Percentiles rank a stretch among this genome's conserved stretches.
Conservation (phyloP, 1,284 basidiomycete genomes). For the Porogramme epimiltina region DNA sequence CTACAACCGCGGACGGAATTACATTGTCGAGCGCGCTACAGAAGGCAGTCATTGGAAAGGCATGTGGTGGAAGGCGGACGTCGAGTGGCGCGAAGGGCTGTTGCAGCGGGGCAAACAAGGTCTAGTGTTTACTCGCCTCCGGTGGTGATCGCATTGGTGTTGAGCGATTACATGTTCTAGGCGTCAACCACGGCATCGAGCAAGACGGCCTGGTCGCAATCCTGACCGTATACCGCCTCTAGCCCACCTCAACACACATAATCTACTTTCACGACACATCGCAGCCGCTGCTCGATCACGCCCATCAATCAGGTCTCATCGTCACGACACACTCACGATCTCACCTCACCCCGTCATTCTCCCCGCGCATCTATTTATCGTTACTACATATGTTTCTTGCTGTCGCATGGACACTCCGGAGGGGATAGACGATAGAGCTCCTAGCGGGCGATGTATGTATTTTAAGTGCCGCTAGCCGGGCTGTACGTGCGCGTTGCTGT, state of each 20-base stretch:
- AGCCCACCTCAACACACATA: constrained; percentile 5
- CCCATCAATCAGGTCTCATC: background rate
- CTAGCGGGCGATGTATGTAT: constrained; percentile 1
- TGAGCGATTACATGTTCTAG: constrained; percentile 36
- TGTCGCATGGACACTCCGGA: constrained; percentile 13
- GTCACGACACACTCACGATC: constrained; percentile 15
- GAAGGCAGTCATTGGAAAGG: constrained; percentile 61
- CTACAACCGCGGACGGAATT: constrained; percentile 78
- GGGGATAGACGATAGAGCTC: constrained; percentile 1
- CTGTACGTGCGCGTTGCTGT: constrained; percentile 10
- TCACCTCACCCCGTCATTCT: background rate
- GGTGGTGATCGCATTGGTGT: background rate
- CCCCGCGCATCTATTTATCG: constrained; percentile 13
- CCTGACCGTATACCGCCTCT: constrained; percentile 60
- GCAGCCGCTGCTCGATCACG: background rate
- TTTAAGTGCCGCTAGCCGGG: background rate
- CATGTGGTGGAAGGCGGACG: constrained; percentile 69
- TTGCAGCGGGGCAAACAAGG: constrained; percentile 66
- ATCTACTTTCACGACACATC: constrained; percentile 1
- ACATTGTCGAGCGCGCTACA: constrained; percentile 65
- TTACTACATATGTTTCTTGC: constrained; percentile 8
- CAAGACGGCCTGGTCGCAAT: constrained; percentile 81
- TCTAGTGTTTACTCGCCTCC: constrained; percentile 31
- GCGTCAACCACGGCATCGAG: constrained; percentile 76
- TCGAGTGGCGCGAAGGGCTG: constrained; percentile 72